These are phyloP conservation scores for Limnomonas spitsbergensis DNA, from an alignment of 139 green algal species.

Conservation along the genomic window DNA sequence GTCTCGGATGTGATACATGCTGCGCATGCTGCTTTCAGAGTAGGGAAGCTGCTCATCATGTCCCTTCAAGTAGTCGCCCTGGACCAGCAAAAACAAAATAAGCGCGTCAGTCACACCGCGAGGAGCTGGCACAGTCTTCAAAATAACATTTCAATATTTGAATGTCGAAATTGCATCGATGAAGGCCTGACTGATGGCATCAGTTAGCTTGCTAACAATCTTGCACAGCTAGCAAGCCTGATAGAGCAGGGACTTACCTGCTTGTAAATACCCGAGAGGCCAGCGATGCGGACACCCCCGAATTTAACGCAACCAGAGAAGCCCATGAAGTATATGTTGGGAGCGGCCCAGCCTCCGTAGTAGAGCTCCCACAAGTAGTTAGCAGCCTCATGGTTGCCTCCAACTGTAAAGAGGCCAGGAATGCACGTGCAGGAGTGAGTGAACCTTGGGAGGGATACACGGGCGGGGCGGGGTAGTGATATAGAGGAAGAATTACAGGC, in stretches of 20 bases:
- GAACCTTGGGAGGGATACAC: too few relatives aligned
- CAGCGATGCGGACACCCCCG: slow-evolving; percentile 89
- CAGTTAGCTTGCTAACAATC: neutral
- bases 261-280: slow-evolving; percentile 91
- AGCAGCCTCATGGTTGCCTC: slow-evolving; percentile 95
- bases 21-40: slow-evolving; percentile 64
- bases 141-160: too few relatives aligned
- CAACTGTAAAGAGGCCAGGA: slow-evolving; percentile 62
- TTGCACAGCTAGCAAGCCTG: neutral
- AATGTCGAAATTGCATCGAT: neutral
- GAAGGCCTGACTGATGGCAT: neutral
- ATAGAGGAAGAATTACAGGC: too few relatives aligned
- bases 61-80: slow-evolving; percentile 57
- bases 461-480: too few relatives aligned
- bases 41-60: slow-evolving; percentile 88
- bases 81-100: neutral
- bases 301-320: slow-evolving; percentile 86
- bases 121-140: too few relatives aligned
- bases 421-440: slow-evolving; percentile 2
- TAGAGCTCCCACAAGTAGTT: slow-evolving; percentile 96
- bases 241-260: neutral
- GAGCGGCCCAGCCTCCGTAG: slow-evolving; percentile 92
- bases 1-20: slow-evolving; percentile 88
- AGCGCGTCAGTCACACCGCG: too few relatives aligned
- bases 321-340: slow-evolving; percentile 95